Evolutionary conservation across 768 basidiomycete species (phyloP), one percentile per base, ranked within the genome.

Genomic region (Amanita jacksonii): DNA sequence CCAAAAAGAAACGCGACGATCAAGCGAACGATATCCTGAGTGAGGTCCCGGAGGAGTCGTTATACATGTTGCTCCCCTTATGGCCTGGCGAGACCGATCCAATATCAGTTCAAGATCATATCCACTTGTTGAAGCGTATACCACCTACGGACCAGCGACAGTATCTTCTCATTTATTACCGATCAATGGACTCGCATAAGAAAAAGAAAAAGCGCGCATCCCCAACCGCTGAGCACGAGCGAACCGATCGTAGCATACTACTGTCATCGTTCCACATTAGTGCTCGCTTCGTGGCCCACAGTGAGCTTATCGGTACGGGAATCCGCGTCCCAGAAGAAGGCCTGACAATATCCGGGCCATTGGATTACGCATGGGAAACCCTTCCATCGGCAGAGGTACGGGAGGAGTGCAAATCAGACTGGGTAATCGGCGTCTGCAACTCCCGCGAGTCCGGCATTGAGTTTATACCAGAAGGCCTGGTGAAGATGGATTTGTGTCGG

Each of bases 51-150:
- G 61, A 72, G 4, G 84, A 88, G 10, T 75, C 76, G 18, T 65
- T 88, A 41, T 86, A 81, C 57, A 89, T 90, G 87, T 70, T 88
- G 19, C 67, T 90, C 13, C 87, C 87, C 12, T 67, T 90, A n/a
- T 90, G 86, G 85, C 77, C 81, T 7, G 74, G 79, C 13, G 81
- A 84, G 51, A 84, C 76, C 1, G 84, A 85, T 57, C 55, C 72
- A 0, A 52, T 56, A 24, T 62, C 66, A 35, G 49, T 56, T 37
- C 47, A 47, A 46, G 55, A 56, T 52, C 48, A 54, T 41, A 62
- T 59, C 15, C 45, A 46, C 30, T 25, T 35, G 12, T 13, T 31
- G 20, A 47, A 41, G 20, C 35, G 57, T 20, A 62, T 75, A 28
- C 68, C 73, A 1, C 56, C 73, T 30, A 69, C 75, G 42, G 66